Percentiles rank a stretch among this genome's conserved stretches.
Conservation (phyloP, 2,329 filamentous ascomycete genomes). For the Tolypocladium endophyticum region DNA sequence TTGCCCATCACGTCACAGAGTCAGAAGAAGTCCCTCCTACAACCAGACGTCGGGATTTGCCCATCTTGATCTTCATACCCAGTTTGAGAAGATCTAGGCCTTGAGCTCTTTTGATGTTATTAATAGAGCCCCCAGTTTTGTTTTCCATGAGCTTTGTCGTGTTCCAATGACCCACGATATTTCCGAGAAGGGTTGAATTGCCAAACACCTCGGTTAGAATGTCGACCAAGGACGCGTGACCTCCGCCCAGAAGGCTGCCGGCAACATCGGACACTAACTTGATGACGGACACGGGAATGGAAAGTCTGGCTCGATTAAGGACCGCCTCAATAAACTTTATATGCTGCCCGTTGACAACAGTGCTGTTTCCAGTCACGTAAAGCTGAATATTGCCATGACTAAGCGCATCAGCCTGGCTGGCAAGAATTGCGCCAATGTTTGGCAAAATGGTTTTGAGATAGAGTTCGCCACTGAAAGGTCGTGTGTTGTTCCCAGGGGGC, state of each 20-base stretch:
- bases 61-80: background rate
- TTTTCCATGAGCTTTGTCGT: background rate
- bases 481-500: conserved; percentile 31
- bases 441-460: conserved; percentile 27
- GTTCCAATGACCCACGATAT: conserved; percentile 25
- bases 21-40: too few relatives aligned
- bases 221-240: conserved; percentile 17
- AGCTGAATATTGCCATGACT: conserved; percentile 10
- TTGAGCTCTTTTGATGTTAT: background rate
- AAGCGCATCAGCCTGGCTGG: conserved; percentile 24
- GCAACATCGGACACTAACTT: conserved; percentile 26
- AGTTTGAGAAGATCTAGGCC: background rate
- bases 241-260: conserved; percentile 20
- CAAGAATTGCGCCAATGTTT: conserved; percentile 26
- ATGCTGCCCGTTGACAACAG: conserved; percentile 28
- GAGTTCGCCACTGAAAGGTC: conserved; percentile 28
- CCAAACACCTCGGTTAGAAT: conserved; percentile 26
- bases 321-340: conserved; percentile 33
- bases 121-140: background rate
- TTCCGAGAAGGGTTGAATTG: conserved; percentile 27
- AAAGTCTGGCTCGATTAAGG: conserved; percentile 26
- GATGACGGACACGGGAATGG: conserved; percentile 24
- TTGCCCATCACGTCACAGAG: too few relatives aligned
- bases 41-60: too few relatives aligned
- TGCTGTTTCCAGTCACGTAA: conserved; percentile 20